phyloP scores from a whole-genome alignment of 75 land plant species.

The Picea glauca region DNA sequence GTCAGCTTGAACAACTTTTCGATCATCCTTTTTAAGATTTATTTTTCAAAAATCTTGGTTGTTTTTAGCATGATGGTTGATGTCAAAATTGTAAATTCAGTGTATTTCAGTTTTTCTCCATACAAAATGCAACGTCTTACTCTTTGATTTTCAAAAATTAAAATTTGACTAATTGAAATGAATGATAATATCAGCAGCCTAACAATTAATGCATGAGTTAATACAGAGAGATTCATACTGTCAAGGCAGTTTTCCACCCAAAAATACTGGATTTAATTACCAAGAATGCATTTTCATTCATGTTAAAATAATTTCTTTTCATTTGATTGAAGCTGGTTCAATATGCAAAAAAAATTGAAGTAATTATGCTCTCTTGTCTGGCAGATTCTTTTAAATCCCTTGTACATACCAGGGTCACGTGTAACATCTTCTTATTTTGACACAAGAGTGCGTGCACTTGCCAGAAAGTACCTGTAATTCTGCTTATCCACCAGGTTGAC shows the following conservation, averaged over 20 bases:
- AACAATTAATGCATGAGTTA: not conserved
- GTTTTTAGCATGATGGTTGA: not conserved
- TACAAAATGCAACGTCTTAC: not conserved
- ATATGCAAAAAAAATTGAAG: not conserved
- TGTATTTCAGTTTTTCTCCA: not conserved
- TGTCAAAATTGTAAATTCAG: not conserved
- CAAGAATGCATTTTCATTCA: not conserved
- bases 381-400: constrained; percentile 91
- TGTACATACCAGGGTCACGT: constrained; percentile 89
- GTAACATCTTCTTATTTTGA: constrained; percentile 90
- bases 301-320: not conserved
- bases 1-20: not conserved
- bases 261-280: not conserved
- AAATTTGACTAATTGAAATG: too few relatives aligned
- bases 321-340: not conserved
- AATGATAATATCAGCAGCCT: too few relatives aligned
- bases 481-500: not conserved
- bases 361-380: not conserved
- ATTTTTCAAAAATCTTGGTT: not conserved
- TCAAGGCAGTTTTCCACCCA: not conserved
- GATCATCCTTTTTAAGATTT: not conserved
- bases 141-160: not conserved
- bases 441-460: constrained; percentile 91
- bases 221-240: not conserved
- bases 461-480: constrained; percentile 77